Base-by-base conservation (phyloP, 1,284 basidiomycete genomes). In the Ceratobasidium papillatum region DNA sequence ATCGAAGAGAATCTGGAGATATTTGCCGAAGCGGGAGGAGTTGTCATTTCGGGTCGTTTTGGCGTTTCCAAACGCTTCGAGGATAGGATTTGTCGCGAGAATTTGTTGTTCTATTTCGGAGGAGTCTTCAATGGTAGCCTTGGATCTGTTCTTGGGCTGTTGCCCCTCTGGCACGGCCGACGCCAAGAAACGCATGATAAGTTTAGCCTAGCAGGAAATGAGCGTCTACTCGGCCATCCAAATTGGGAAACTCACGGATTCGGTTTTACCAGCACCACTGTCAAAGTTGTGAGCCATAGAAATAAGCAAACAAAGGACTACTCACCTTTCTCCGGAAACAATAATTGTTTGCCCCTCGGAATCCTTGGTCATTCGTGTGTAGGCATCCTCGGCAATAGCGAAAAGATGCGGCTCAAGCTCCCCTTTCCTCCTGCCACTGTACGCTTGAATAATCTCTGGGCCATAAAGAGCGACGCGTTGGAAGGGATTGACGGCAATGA, bases 31-130 rank as follows among this genome's bases (percentile, higher is more conserved):
- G 68, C 98, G 91, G 19, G 97, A 99, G 17, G 96, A 98, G 83
- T 99, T 99, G 84, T 99, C 98, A 81, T 99, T 99, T 74, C 98
- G 89, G 3, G 97, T 99, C 34, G 98, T 99, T 84, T 99, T 99
- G 22, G 98, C 98, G 83, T 99, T 99, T 79, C 98, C 98, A 79
- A 99, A 99, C 0, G 98, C 95, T 84, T 99, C 98, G 81, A 99
- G 92, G 80, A 98, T 99, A 22, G 98, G 98, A 81, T 99, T 99
- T 41, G 97, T 99, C 43, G 98, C 98, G 61, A 99, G 86, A 77
- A 99, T 99, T 82, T 99, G 97, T 73, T 92, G 90, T 82, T 99
- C 98, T 76, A 96, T 95, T 83, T 98, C 97, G 81, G 93, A 97
- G 1, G 92, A 92, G 78, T 94, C 92, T 79, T 94, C 91, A 68